Evolutionary conservation across 768 basidiomycete genomes (phyloP).

Genomic region (Trametes coccinea): DNA sequence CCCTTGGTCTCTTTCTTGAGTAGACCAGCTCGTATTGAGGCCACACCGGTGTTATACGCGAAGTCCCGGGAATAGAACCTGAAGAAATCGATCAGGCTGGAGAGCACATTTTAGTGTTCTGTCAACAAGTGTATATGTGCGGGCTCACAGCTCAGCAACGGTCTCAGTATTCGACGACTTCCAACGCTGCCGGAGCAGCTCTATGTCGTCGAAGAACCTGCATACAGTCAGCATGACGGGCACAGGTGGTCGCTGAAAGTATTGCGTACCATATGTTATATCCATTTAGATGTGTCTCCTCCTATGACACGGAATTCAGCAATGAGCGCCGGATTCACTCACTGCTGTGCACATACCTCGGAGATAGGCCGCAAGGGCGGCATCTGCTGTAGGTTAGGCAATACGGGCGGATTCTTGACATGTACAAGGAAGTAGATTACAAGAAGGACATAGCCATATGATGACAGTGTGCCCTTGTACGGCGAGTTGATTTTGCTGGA

Average conservation of each 20-base stretch:
- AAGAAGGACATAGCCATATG: slow-evolving; percentile 96
- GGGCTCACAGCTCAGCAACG: slow-evolving; percentile 80
- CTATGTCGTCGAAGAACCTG: slow-evolving; percentile 98
- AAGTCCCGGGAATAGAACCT: slow-evolving; percentile 95
- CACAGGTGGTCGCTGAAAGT: neutral
- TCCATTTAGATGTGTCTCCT: slow-evolving; percentile 77
- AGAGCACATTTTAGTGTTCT: slow-evolving; percentile 3
- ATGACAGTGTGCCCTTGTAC: slow-evolving; percentile 94
- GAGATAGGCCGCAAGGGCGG: slow-evolving; percentile 87
- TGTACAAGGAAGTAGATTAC: slow-evolving; percentile 98
- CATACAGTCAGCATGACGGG: slow-evolving; percentile 5
- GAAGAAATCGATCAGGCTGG: slow-evolving; percentile 95
- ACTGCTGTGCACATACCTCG: slow-evolving; percentile 46
- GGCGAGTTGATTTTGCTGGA: slow-evolving; percentile 96
- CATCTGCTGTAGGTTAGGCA: slow-evolving; percentile 95
- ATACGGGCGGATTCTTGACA: slow-evolving; percentile 94
- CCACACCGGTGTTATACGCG: slow-evolving; percentile 85
- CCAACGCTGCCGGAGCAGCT: slow-evolving; percentile 89
- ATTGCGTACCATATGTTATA: slow-evolving; percentile 71
- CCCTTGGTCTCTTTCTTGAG: slow-evolving; percentile 91
- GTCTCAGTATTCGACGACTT: slow-evolving; percentile 90
- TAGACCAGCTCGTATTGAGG: slow-evolving; percentile 86
- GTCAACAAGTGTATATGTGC: neutral
- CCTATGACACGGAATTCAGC: slow-evolving; percentile 43
- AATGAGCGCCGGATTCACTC: slow-evolving; percentile 18